Conservation (phyloP, 2,329 filamentous ascomycete genomes). For the Sphaerulina vaccinii region DNA sequence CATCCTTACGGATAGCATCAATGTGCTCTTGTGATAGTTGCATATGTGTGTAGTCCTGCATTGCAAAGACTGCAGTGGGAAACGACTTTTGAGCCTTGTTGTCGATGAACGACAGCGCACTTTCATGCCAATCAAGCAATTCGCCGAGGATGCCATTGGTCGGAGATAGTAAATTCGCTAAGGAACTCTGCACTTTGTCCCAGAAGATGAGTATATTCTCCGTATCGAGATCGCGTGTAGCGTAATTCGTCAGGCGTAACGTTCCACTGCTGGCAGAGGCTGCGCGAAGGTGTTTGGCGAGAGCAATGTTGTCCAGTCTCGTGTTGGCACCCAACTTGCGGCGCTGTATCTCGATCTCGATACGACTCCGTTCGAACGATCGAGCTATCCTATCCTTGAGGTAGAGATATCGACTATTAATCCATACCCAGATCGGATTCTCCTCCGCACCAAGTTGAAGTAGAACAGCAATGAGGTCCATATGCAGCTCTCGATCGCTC, state of each 20-base stretch:
- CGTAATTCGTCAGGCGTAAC: constrained; percentile 27
- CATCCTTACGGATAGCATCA: constrained; percentile 70
- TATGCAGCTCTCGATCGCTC: constrained; percentile 69
- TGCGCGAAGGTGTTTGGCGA: constrained; percentile 74
- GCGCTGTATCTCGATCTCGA: constrained; percentile 88
- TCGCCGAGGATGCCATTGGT: constrained; percentile 81
- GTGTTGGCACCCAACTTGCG: constrained; percentile 73
- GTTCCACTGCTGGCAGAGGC: constrained; percentile 42
- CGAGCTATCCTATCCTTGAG: constrained; percentile 80
- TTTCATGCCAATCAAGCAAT: constrained; percentile 91
- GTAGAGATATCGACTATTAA: constrained; percentile 83
- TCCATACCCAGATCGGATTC: constrained; percentile 95
- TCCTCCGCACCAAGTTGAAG: constrained; percentile 94
- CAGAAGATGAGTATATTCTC: constrained; percentile 83
- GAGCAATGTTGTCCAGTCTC: constrained; percentile 65
- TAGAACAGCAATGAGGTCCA: constrained; percentile 84
- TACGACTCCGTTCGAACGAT: constrained; percentile 78
- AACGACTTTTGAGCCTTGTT: constrained; percentile 78
- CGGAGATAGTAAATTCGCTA: constrained; percentile 70
- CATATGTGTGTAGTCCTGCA: constrained; percentile 71
- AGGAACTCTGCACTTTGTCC: constrained; percentile 78
- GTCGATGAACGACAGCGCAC: constrained; percentile 82
- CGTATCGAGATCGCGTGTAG: constrained; percentile 67
- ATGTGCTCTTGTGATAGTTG: constrained; percentile 70
- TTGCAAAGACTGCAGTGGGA: constrained; percentile 51